Evolutionary conservation across 2,329 filamentous ascomycete genomes (phyloP), one percentile per base, ranked within the genome.

Genomic region (Nigrospora sphaerica): DNA sequence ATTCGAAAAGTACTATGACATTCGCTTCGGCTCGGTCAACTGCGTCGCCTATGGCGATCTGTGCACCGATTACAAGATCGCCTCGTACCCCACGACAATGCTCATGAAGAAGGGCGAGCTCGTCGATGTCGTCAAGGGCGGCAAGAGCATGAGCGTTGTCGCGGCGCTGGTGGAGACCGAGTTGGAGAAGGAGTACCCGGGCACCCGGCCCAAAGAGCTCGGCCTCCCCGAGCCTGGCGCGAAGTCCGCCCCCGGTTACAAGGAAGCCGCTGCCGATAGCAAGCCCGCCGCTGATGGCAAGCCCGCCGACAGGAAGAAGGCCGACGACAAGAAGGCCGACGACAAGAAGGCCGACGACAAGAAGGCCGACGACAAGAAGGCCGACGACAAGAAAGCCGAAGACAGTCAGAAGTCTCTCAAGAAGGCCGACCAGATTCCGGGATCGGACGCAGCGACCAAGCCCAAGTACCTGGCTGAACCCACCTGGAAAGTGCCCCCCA

Each of bases 1-100:
- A 28, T 96, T 96, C 60, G 82, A 83, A 32, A 75, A 83, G 46
- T 93, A 83, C 64, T 97, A 97, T 68, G 82, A 92, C 66, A 92
- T 95, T 66, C 83, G 87, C 57, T 96, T 98, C 61, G 92, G 78
- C 31, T 81, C 78, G 48, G 69, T 98, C 53, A 89, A 98, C 68
- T 98, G 93, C 66, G 71, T 90, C 44, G 88, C 88, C 31, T 88
- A 84, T 62, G 86, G 80, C 48, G 88, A 95, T 61, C 72, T 88
- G 13, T 98, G 93, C 68, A 64, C 67, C 42, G 75, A 81, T 28
- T 74, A 90, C 52, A 71, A 80, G 2, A 77, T 97, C 45, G 60
- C 64, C 42, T 80, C 78, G 16, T 97, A 81, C 60, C 93, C 93
- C 1, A 86, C 83, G 1, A 86, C 95, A 39, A 70, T 81, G 18